Conservation (phyloP, 805 yeast species). For the Danielia reshetovae region DNA sequence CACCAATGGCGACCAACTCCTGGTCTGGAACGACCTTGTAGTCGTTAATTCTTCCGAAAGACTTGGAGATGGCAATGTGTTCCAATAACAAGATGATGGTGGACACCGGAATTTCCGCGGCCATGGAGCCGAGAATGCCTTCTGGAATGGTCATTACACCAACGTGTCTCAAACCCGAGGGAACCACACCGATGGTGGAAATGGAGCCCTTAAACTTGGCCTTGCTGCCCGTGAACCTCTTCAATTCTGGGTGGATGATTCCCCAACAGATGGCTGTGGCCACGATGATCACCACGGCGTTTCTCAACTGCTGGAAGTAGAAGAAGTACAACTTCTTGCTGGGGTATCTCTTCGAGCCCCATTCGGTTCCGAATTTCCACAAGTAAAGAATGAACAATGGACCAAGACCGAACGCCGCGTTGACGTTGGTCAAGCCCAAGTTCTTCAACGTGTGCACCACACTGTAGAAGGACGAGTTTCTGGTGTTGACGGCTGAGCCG, state of each 20-base stretch:
- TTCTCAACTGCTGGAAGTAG: conserved; percentile 71
- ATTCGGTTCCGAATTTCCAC: conserved; percentile 65
- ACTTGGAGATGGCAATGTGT: conserved; percentile 90
- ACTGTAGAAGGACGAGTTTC: conserved; percentile 65
- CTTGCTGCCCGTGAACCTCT: conserved; percentile 26
- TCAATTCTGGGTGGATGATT: conserved; percentile 48
- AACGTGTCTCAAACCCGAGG: conserved; percentile 74
- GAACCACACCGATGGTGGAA: conserved; percentile 69
- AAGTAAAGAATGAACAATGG: conserved; percentile 65
- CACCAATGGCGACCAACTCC: conserved; percentile 91
- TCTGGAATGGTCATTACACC: conserved; percentile 67
- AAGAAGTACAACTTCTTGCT: conserved; percentile 55
- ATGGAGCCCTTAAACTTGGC: conserved; percentile 43
- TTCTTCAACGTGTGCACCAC: conserved; percentile 69
- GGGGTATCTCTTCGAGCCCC: conserved; percentile 62
- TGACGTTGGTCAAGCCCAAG: conserved; percentile 61
- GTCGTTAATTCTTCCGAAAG: conserved; percentile 89
- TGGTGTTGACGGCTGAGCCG: conserved; percentile 61
- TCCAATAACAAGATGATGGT: conserved; percentile 78
- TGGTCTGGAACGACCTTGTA: conserved; percentile 90
- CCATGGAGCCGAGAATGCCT: conserved; percentile 57
- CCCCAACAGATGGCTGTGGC: conserved; percentile 84
- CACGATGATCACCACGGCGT: conserved; percentile 75
- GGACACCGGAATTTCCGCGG: conserved; percentile 81
- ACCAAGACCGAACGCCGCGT: conserved; percentile 87